Conservation (phyloP, 805 yeast species). For the Candida namnaoensis region DNA sequence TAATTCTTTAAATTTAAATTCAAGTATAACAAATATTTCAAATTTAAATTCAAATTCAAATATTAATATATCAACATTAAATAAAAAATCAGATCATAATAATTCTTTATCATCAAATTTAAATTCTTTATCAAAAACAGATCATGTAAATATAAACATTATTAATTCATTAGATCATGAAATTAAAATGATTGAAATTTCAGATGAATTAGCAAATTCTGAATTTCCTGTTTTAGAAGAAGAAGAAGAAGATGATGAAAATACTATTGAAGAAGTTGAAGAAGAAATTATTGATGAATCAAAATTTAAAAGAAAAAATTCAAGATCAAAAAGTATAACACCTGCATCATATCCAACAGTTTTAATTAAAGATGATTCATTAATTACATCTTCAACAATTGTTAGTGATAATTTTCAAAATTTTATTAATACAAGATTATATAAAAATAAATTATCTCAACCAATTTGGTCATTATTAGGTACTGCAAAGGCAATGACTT, state of each 20-base stretch:
- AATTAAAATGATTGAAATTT: constrained; percentile 3
- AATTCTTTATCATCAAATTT: too few relatives aligned
- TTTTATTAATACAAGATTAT: constrained; percentile 7
- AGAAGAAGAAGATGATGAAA: neutral
- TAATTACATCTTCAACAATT: constrained; percentile 11
- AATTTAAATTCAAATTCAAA: too few relatives aligned
- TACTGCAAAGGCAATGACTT: constrained; percentile 40
- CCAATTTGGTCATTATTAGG: constrained; percentile 48
- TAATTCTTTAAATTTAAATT: too few relatives aligned
- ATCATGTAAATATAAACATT: too few relatives aligned
- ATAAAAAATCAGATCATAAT: too few relatives aligned
- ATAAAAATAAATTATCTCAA: constrained; percentile 19
- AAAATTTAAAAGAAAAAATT: too few relatives aligned
- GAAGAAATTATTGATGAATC: neutral
- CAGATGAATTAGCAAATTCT: constrained; percentile 2
- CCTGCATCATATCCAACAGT: constrained; percentile 11
- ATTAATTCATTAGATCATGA: too few relatives aligned
- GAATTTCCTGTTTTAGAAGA: neutral
- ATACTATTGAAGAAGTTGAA: neutral
- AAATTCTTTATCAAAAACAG: too few relatives aligned
- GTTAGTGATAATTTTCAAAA: constrained; percentile 18
- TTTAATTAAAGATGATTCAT: constrained; percentile 2
- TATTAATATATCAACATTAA: too few relatives aligned
- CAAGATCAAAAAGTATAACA: too few relatives aligned
- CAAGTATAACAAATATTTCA: too few relatives aligned